Percentiles rank a stretch among this genome's conserved stretches.
These are phyloP conservation scores for Microdochium nivale DNA, from an alignment of 2,329 filamentous ascomycete species.

Conservation along the genomic window DNA sequence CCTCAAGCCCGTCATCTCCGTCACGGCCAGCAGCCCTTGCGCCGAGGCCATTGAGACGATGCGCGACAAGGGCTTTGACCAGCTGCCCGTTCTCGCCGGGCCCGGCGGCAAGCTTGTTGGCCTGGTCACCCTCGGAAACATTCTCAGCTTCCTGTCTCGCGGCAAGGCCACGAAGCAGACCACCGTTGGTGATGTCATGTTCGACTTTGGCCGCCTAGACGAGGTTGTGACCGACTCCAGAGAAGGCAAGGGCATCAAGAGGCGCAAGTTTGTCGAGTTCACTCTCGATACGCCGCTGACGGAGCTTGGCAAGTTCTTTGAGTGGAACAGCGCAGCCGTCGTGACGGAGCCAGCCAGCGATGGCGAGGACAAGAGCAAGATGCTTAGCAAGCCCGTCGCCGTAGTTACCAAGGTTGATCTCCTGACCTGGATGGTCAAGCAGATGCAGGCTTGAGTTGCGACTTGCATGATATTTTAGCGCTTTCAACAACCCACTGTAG, in stretches of 20 bases:
- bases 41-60: conserved; percentile 92
- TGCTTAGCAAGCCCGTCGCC: conserved; percentile 69
- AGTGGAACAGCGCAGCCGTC: conserved; percentile 95
- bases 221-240: conserved; percentile 87
- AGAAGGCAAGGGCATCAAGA: conserved; percentile 30
- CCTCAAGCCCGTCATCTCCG: conserved; percentile 87
- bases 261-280: conserved; percentile 83
- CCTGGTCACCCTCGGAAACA: conserved; percentile 88
- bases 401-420: conserved; percentile 96
- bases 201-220: conserved; percentile 80
- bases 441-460: conserved; percentile 30
- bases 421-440: conserved; percentile 81
- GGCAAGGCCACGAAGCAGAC: conserved; percentile 68
- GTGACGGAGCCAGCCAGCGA: conserved; percentile 69
- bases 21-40: conserved; percentile 63
- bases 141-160: conserved; percentile 81
- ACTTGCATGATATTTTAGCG: too few relatives aligned
- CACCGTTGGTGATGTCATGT: conserved; percentile 86
- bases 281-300: conserved; percentile 80
- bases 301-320: conserved; percentile 84
- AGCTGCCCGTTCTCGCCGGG: conserved; percentile 78
- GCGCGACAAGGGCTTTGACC: conserved; percentile 97
- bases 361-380: conserved; percentile 28
- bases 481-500: background rate
- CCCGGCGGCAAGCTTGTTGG: conserved; percentile 70